These are phyloP conservation scores for Punica granatum DNA, from an alignment of 345 rosid species.

Conservation along the genomic window DNA sequence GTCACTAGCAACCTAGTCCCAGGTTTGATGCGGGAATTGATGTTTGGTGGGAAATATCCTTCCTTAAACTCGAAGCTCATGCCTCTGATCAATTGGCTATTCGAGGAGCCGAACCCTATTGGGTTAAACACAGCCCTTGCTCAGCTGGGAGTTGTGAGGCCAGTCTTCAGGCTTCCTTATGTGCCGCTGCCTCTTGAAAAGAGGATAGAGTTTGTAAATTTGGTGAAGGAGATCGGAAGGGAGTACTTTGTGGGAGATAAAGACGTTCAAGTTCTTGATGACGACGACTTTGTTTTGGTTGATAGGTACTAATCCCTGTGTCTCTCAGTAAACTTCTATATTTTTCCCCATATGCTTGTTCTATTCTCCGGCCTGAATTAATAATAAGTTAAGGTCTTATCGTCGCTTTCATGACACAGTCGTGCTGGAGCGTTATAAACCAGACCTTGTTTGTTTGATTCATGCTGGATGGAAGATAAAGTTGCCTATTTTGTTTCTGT, in stretches of 20 bases:
- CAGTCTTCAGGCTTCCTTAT: conserved; percentile 73
- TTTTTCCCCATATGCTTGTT: neutral
- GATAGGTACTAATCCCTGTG: conserved; percentile 42
- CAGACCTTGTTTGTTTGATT: neutral
- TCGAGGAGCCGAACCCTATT: conserved; percentile 71
- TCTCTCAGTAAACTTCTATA: neutral
- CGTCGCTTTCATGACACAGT: neutral
- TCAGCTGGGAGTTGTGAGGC: conserved; percentile 75
- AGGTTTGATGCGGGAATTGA: conserved; percentile 46
- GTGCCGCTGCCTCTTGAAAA: conserved; percentile 58
- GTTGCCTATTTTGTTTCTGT: neutral
- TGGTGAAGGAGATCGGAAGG: conserved; percentile 63
- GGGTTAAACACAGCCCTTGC: conserved; percentile 88
- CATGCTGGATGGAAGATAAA: neutral
- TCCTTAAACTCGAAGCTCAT: conserved; percentile 50
- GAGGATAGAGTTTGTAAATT: conserved; percentile 61
- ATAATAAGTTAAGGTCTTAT: too few species aligned
- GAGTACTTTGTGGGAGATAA: conserved; percentile 68
- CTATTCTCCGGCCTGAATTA: neutral
- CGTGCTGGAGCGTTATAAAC: too few species aligned
- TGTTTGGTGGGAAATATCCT: conserved; percentile 58
- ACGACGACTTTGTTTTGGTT: conserved; percentile 59
- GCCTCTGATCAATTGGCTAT: conserved; percentile 75
- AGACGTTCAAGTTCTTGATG: conserved; percentile 69
- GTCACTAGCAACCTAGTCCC: conserved; percentile 77